Percentiles rank a stretch among this genome's conserved stretches.
These are phyloP conservation scores for Neofusicoccum parvum DNA, from an alignment of 2,329 filamentous ascomycete species.

Conservation along the genomic window DNA sequence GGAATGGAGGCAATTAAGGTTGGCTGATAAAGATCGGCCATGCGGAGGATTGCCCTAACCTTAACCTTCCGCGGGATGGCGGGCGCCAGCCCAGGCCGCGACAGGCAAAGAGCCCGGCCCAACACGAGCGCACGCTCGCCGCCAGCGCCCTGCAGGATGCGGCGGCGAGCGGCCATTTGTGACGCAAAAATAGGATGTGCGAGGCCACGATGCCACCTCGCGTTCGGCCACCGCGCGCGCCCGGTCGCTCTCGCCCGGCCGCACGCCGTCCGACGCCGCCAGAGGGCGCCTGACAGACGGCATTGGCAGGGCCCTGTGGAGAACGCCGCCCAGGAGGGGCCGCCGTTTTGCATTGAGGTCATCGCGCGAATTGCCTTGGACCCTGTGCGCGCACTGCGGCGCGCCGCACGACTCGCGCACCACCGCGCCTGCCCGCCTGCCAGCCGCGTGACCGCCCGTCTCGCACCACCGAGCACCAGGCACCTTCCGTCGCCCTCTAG, in stretches of 20 bases:
- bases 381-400: not conserved
- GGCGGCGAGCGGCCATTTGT: not conserved
- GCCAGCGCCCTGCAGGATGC: not conserved
- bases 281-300: not conserved
- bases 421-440: not conserved
- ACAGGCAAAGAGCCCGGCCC: constrained; percentile 12
- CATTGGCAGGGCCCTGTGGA: not conserved
- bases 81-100: not conserved
- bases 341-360: constrained; percentile 4
- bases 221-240: not conserved
- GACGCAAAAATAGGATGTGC: constrained; percentile 6
- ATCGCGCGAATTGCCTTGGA: not conserved
- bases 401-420: not conserved
- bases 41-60: constrained; percentile 17
- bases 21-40: constrained; percentile 4
- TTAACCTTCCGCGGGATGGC: not conserved
- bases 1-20: constrained; percentile 19
- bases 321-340: not conserved
- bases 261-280: not conserved
- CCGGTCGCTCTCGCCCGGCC: not conserved
- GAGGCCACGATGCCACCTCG: not conserved
- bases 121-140: constrained; percentile 11
- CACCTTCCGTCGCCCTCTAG: not conserved
- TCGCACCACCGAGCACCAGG: not conserved
- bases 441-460: constrained; percentile 4